Conservation (phyloP, 306 rosid genomes). For the Lathyrus aphaca region DNA sequence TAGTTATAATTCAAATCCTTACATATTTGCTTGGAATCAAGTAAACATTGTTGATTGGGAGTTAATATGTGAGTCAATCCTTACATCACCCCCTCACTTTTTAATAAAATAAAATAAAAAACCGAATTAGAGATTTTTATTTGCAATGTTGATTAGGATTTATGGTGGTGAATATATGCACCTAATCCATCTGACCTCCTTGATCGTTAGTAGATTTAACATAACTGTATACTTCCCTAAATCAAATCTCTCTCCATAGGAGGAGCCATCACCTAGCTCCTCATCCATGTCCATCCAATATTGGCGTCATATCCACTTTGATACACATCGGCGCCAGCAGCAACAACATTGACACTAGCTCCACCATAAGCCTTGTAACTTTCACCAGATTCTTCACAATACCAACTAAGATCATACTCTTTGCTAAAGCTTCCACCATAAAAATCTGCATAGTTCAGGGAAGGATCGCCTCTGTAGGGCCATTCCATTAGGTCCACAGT, state of each 20-base stretch:
- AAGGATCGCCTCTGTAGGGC: conserved; percentile 76
- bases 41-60: neutral
- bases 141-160: neutral
- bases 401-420: conserved; percentile 80
- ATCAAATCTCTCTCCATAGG: conserved; percentile 52
- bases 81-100: neutral
- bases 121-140: neutral
- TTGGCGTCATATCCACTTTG: conserved; percentile 38
- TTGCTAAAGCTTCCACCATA: conserved; percentile 83
- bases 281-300: too few species aligned
- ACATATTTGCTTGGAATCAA: neutral
- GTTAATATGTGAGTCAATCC: neutral
- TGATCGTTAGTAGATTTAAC: neutral
- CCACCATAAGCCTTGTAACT: conserved; percentile 72
- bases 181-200: neutral
- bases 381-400: conserved; percentile 73
- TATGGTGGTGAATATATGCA: neutral
- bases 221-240: too few species aligned
- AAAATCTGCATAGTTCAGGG: conserved; percentile 72
- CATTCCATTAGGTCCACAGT: conserved; percentile 80
- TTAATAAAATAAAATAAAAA: too few species aligned
- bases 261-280: conserved; percentile 53
- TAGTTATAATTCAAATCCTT: neutral
- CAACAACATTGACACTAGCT: conserved; percentile 44
- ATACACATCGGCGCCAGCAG: conserved; percentile 58